Evolutionary conservation across 441 rosid genomes (phyloP), one percentile per base, ranked within the genome.

Genomic region (Melianthus villosus): DNA sequence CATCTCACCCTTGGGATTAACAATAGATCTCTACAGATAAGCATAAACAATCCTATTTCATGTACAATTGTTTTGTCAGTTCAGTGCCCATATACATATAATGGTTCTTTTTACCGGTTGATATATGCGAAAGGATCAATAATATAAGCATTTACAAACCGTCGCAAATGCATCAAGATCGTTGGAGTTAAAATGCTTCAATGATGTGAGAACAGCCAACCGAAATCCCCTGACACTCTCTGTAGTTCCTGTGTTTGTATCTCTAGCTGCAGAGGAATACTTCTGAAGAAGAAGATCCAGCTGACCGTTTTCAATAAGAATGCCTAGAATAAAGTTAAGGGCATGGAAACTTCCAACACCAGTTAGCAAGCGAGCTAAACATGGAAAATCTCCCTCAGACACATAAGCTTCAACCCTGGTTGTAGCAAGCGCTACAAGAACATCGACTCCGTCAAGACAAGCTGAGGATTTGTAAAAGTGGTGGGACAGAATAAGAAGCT

Each of bases 391-490:
- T 20, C 98, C 96, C 76, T 91, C 94, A 3, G 75, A 51, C 19
- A 91, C 93, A 65, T 82, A 84, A 44, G 89, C 77, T 52, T 91
- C 98, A 25, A 89, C 93, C 69, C 92, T 77, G 43, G 94, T 82
- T 29, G 96, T 82, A 54, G 98, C 94, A 60, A 91, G 93, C 54
- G 96, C 75, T 35, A 85, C 93, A 55, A 91, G 92, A 53, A 91
- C 93, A 72, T 91, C 98, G 48, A 91, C 98, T 52, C 94, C 98
- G 59, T 91, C 98, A 44, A 84, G 86, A 84, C 98, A 91, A 11
- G 87, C 83, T 39, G 98, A 91, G 35, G 93, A 91, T 65, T 82
- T 79, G 75, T 84, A 91, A 72, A 77, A 84, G 66, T 91, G 94
- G 68, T 89, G 96, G 15, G 94, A 81, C 40, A 89, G 68, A 64